A percentile compares a stretch with the other conserved stretches of the same genome.
Conservation (phyloP, 176 grass and related monocot species). For the Oryza brachyantha region DNA sequence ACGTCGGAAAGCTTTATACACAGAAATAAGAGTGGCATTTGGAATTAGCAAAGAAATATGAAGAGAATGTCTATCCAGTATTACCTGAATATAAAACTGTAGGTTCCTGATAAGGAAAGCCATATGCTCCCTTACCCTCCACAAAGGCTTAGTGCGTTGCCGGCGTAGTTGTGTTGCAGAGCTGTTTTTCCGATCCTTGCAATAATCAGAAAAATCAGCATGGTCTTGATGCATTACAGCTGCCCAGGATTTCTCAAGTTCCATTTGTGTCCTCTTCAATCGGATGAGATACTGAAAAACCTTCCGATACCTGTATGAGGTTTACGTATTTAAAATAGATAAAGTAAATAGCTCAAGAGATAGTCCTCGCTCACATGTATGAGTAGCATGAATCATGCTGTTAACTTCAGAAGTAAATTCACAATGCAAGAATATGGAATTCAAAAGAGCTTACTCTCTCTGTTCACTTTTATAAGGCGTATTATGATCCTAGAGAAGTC, state of each 20-base stretch:
- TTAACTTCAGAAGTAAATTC: slow-evolving; percentile 6
- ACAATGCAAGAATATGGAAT: not conserved
- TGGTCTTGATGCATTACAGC: slow-evolving; percentile 98
- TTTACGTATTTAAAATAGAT: slow-evolving; percentile 5
- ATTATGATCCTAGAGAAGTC: no score
- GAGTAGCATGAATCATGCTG: not conserved
- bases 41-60: not conserved
- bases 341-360: slow-evolving; percentile 16
- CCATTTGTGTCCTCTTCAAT: slow-evolving; percentile 99
- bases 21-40: not conserved
- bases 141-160: slow-evolving; percentile 75
- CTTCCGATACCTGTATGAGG: slow-evolving; percentile 72
- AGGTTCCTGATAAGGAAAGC: slow-evolving; percentile 98
- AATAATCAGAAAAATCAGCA: slow-evolving; percentile 87
- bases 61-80: slow-evolving; percentile 2
- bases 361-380: not conserved
- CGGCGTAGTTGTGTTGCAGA: slow-evolving; percentile 52
- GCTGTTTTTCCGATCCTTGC: slow-evolving; percentile 64
- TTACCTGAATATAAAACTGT: slow-evolving; percentile 98
- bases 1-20: not conserved
- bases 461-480: no score
- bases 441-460: not conserved
- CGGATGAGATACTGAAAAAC: slow-evolving; percentile 97
- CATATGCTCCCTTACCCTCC: slow-evolving; percentile 98
- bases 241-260: slow-evolving; percentile 97